These are phyloP conservation scores for Taxillus chinensis DNA, from an alignment of 164 flowering plant genomes.

Conservation along the genomic window DNA sequence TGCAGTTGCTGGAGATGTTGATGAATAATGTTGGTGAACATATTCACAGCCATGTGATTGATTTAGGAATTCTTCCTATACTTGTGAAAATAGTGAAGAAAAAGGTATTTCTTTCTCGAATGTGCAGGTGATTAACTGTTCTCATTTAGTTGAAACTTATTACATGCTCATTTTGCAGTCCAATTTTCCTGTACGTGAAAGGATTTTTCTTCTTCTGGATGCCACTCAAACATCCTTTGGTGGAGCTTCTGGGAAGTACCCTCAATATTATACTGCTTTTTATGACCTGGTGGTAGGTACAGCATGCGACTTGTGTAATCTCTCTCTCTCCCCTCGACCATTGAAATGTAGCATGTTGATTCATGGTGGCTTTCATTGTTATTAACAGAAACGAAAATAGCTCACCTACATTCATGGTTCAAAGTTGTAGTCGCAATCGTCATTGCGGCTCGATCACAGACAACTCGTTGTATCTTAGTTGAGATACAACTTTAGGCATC, in stretches of 20 bases:
- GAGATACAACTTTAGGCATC: too few species aligned
- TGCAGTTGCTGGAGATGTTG: constrained; percentile 89
- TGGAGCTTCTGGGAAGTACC: constrained; percentile 87
- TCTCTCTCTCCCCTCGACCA: background rate
- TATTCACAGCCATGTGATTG: constrained; percentile 72
- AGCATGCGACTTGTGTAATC: background rate
- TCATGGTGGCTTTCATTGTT: background rate
- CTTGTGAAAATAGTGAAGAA: constrained; percentile 96
- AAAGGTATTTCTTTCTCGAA: constrained; percentile 41
- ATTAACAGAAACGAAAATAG: too few species aligned
- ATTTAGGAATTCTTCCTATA: constrained; percentile 55
- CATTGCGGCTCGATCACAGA: too few species aligned
- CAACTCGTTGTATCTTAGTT: too few species aligned
- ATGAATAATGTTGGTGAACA: constrained; percentile 92
- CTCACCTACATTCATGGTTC: too few species aligned
- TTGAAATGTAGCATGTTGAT: background rate
- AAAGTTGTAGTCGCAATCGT: too few species aligned
- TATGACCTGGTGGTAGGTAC: constrained; percentile 88
- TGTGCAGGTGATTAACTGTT: background rate
- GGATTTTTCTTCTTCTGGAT: constrained; percentile 86
- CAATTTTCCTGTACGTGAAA: constrained; percentile 75
- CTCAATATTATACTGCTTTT: constrained; percentile 84
- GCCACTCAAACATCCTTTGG: constrained; percentile 95
- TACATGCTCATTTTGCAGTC: constrained; percentile 34
- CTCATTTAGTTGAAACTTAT: background rate